These are phyloP conservation scores for Xerocomellus amylosporus DNA, from an alignment of 768 basidiomycete species.

Conservation along the genomic window DNA sequence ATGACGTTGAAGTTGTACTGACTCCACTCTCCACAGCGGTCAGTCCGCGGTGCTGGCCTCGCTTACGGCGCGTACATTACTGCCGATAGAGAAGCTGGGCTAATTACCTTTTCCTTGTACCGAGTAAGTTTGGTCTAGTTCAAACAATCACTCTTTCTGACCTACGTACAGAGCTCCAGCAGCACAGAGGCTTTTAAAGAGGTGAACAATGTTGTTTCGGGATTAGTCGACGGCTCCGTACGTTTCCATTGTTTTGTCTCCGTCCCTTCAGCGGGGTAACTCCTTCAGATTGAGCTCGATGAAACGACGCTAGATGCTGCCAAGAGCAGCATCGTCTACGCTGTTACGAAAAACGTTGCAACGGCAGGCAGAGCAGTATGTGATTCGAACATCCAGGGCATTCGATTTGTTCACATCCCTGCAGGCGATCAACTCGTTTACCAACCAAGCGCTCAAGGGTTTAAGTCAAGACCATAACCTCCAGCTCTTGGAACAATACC, in stretches of 20 bases:
- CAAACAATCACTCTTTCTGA: neutral
- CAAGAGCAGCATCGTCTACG: conserved; percentile 87
- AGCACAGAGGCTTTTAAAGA: conserved; percentile 77
- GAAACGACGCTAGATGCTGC: conserved; percentile 83
- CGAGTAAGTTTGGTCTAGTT: conserved; percentile 47
- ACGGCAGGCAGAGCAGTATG: conserved; percentile 86
- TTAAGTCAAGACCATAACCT: conserved; percentile 72
- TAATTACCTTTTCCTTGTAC: conserved; percentile 74
- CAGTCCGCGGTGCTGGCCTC: conserved; percentile 90
- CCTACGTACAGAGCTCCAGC: conserved; percentile 65
- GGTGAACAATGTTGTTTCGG: conserved; percentile 71
- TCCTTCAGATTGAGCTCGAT: conserved; percentile 69
- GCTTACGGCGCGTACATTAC: conserved; percentile 87
- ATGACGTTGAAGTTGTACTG: conserved; percentile 4
- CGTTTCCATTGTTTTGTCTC: conserved; percentile 16
- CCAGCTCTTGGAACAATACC: conserved; percentile 73
- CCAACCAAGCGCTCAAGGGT: conserved; percentile 88
- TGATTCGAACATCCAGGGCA: conserved; percentile 3
- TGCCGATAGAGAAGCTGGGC: conserved; percentile 74
- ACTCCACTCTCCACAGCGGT: conserved; percentile 49
- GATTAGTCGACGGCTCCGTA: conserved; percentile 82
- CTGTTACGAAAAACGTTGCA: conserved; percentile 75
- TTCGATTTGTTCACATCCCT: conserved; percentile 5
- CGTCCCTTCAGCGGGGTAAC: neutral
- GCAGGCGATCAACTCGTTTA: conserved; percentile 80